Percentiles rank a stretch among this genome's conserved stretches.
Conservation (phyloP, 2,329 filamentous ascomycete species). For the Trichoderma oligosporum region DNA sequence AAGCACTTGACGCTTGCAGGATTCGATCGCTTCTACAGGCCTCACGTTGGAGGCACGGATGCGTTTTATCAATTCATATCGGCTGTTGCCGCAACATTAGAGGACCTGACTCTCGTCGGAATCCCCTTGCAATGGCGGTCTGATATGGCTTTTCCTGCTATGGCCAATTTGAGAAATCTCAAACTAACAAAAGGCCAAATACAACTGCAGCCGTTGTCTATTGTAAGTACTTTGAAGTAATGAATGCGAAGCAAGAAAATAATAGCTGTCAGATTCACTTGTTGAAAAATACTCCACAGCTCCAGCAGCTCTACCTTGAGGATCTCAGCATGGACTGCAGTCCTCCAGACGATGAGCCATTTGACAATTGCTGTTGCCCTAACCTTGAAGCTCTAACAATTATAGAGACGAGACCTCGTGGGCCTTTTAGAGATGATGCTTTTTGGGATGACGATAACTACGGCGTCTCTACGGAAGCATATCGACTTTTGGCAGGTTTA, state of each 20-base stretch:
- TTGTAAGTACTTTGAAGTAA: slow-evolving; percentile 29
- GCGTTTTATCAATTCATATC: slow-evolving; percentile 19
- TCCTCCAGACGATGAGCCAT: background rate
- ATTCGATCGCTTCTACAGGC: slow-evolving; percentile 15
- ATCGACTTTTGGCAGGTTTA: background rate
- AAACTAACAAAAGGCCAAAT: background rate
- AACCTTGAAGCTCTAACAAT: slow-evolving; percentile 1
- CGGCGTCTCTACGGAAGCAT: background rate
- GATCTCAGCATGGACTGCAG: background rate
- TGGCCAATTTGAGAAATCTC: slow-evolving; percentile 31
- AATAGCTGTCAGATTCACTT: background rate
- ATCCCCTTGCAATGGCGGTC: slow-evolving; percentile 24
- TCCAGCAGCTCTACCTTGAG: slow-evolving; percentile 7
- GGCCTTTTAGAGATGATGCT: background rate
- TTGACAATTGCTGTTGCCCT: background rate
- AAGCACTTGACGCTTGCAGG: slow-evolving; percentile 24
- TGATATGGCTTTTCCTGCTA: slow-evolving; percentile 18
- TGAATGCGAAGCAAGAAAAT: slow-evolving; percentile 26
- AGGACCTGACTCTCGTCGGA: slow-evolving; percentile 26
- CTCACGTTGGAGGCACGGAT: background rate
- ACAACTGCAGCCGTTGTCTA: background rate
- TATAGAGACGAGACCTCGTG: background rate
- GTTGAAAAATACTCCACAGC: background rate
- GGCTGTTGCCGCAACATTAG: slow-evolving; percentile 25
- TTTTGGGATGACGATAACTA: background rate